Percentiles rank a stretch among this genome's conserved stretches.
phyloP scores from a whole-genome alignment of 306 rosid species.

The Prunus armeniaca region DNA sequence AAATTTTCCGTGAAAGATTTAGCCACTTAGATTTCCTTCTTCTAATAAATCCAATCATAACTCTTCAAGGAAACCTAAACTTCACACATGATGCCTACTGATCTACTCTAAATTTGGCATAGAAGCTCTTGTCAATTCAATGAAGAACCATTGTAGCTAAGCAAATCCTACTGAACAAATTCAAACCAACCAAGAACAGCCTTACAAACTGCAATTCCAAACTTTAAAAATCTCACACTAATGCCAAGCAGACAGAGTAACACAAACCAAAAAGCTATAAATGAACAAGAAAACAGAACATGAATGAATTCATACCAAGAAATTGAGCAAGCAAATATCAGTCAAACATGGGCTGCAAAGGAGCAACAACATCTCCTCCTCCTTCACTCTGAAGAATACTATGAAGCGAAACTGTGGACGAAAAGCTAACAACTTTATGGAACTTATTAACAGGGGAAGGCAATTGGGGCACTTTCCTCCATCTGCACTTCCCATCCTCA shows the following conservation, averaged over 20 bases:
- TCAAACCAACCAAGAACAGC: background rate
- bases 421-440: conserved; percentile 73
- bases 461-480: conserved; percentile 72
- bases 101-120: background rate
- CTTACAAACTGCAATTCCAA: background rate
- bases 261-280: background rate
- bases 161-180: background rate
- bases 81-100: background rate
- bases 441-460: conserved; percentile 70
- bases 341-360: conserved; percentile 19
- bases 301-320: conserved; percentile 23
- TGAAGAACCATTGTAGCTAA: background rate
- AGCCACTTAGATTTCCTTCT: background rate
- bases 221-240: background rate
- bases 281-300: background rate
- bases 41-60: background rate
- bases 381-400: conserved; percentile 41
- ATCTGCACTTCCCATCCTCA: conserved; percentile 42
- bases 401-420: conserved; percentile 54
- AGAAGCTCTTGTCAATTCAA: background rate
- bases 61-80: background rate
- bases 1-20: background rate
- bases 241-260: background rate
- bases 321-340: conserved; percentile 8
- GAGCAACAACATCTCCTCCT: conserved; percentile 25